phyloP scores from a whole-genome alignment of 192 early-diverging fungal genomes.

The Coemansia sp. region DNA sequence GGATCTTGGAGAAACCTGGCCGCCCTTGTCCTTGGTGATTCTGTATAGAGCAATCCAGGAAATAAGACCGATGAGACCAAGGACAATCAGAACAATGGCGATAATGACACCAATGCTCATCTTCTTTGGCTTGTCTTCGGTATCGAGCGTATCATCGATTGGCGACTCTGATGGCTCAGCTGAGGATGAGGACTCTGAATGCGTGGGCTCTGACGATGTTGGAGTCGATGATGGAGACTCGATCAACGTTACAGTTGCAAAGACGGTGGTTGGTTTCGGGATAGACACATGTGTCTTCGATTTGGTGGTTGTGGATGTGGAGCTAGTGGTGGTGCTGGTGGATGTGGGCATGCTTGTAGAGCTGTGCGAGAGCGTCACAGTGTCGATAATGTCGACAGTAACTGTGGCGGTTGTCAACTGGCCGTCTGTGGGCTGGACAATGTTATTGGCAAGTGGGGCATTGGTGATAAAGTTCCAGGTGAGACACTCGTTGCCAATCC shows the following conservation, averaged over 20 bases:
- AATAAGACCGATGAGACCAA: slow-evolving; percentile 20
- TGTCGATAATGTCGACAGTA: not conserved
- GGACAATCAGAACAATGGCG: slow-evolving; percentile 8
- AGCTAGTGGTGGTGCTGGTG: not conserved
- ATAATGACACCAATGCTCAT: slow-evolving; percentile 8
- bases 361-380: not conserved
- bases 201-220: not conserved
- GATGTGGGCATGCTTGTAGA: not conserved
- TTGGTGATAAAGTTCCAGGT: slow-evolving; percentile 24
- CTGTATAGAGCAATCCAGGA: slow-evolving; percentile 32
- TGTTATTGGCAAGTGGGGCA: slow-evolving; percentile 6
- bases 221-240: not conserved
- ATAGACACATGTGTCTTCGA: no score
- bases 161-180: not conserved
- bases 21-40: slow-evolving; percentile 19
- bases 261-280: no score
- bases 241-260: no score
- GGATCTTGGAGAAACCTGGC: not conserved
- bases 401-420: not conserved
- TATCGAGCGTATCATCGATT: not conserved
- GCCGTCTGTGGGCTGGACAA: slow-evolving; percentile 6
- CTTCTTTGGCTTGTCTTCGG: not conserved
- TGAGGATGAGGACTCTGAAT: not conserved
- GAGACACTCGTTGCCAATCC: slow-evolving; percentile 24
- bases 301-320: not conserved